Conservation (phyloP, 495 filamentous ascomycete genomes). For the Aspergillus cavernicola region DNA sequence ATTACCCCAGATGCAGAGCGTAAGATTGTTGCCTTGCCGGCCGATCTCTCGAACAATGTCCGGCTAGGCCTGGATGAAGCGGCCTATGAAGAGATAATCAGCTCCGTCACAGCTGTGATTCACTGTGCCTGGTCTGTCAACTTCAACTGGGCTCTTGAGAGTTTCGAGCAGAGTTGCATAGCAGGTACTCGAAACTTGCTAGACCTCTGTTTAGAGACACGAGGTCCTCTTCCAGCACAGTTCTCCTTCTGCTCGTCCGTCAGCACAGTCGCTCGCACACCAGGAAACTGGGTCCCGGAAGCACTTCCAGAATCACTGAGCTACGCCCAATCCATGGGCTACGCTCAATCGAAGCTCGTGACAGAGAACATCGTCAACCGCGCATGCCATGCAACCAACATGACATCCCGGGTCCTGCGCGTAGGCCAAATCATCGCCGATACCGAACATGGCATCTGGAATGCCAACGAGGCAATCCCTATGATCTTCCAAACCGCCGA, state of each 20-base stretch:
- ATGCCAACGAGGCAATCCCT: slow-evolving; percentile 58
- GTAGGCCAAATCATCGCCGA: slow-evolving; percentile 59
- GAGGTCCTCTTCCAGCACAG: slow-evolving; percentile 21
- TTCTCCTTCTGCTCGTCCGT: slow-evolving; percentile 61
- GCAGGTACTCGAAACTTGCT: slow-evolving; percentile 52
- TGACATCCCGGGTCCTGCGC: slow-evolving; percentile 38
- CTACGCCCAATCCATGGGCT: slow-evolving; percentile 52
- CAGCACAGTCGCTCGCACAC: slow-evolving; percentile 40
- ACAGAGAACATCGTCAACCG: slow-evolving; percentile 49
- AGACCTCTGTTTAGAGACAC: slow-evolving; percentile 41
- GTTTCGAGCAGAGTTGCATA: slow-evolving; percentile 55
- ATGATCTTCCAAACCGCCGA: slow-evolving; percentile 49
- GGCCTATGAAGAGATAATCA: slow-evolving; percentile 32
- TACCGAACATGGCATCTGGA: slow-evolving; percentile 54
- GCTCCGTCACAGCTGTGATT: slow-evolving; percentile 45
- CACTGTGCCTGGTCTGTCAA: slow-evolving; percentile 70
- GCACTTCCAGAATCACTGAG: slow-evolving; percentile 43
- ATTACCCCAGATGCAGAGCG: slow-evolving; percentile 13
- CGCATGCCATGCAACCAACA: slow-evolving; percentile 29
- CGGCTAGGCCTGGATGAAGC: slow-evolving; percentile 42
- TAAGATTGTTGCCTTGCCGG: slow-evolving; percentile 39
- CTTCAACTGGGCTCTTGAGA: slow-evolving; percentile 57
- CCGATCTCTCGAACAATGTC: slow-evolving; percentile 29
- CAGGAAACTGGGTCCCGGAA: slow-evolving; percentile 42
- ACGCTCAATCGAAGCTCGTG: slow-evolving; percentile 60